Base-by-base conservation (phyloP, 805 yeast genomes). In the Wickerhamiella sorbophila region DNA sequence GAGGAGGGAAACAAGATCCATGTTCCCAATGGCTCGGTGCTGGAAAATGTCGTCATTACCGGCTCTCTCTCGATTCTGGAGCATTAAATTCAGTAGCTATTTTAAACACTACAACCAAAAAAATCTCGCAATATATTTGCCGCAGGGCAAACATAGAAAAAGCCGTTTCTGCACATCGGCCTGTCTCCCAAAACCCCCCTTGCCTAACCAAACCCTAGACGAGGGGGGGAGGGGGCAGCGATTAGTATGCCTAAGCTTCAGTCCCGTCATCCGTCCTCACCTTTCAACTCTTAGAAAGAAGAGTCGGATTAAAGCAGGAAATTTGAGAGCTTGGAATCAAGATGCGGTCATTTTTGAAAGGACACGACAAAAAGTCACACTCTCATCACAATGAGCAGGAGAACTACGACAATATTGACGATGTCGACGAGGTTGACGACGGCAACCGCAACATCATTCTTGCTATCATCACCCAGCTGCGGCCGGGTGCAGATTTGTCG, bases 1-100 rank as follows among this genome's bases (percentile, higher is more conserved):
- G 86, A 87, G 45, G 97, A 91, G 58, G 96, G 96, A 47, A 91
- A 86, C 61, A 83, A 76, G 67, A 91, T 91, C 56, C 96, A 91
- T 60, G 85, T 91, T 70, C 98, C 98, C 54, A 87, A 91, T 58
- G 98, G 98, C 33, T 75, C 94, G 12, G 71, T 87, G 42, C 72
- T 91, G 56, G 98, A 91, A 64, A 91, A 91, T 59, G 97, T 88
- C 40, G 98, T 88, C 48, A 84, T 88, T 55, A 88, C 98, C 41
- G 98, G 98, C 62, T 86, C 84, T 67, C 73, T 88, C 65, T 85
- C 93, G 56, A 87, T 91, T 55, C 72, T 87, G 57, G 96, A 87
- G 67, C 96, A 87, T 63, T 86, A 63, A 42, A 21, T 32, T 36
- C n/a, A n/a, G n/a, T n/a, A n/a, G n/a, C n/a, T n/a, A n/a, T n/a